Conservation (phyloP, 805 yeast genomes). For the Candida awuae region DNA sequence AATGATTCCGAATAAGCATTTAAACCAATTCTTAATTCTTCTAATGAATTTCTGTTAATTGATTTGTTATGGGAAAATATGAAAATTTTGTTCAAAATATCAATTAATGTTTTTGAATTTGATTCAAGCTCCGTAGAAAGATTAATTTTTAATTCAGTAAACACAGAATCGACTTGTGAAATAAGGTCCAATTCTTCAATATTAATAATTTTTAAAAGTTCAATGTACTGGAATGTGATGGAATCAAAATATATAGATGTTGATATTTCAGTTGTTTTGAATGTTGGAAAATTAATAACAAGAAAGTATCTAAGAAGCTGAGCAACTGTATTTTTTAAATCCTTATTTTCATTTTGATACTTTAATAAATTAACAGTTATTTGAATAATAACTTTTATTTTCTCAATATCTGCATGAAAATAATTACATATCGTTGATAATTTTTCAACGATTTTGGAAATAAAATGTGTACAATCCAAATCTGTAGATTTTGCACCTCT, state of each 20-base stretch:
- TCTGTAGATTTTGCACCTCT: background rate
- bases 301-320: slow-evolving; percentile 5
- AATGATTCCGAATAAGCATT: slow-evolving; percentile 1
- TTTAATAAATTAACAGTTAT: slow-evolving; percentile 3
- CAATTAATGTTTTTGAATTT: background rate
- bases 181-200: slow-evolving; percentile 14
- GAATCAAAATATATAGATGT: slow-evolving; percentile 17
- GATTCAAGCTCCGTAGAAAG: slow-evolving; percentile 2
- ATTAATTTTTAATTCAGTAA: slow-evolving; percentile 11
- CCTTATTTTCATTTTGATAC: background rate
- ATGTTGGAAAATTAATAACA: slow-evolving; percentile 10
- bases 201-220: slow-evolving; percentile 15
- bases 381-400: slow-evolving; percentile 6
- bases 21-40: background rate
- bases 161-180: slow-evolving; percentile 16
- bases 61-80: slow-evolving; percentile 2
- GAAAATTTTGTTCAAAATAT: slow-evolving; percentile 7
- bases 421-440: slow-evolving; percentile 8
- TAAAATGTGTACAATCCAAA: slow-evolving; percentile 12
- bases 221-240: slow-evolving; percentile 13
- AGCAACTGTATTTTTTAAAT: slow-evolving; percentile 1
- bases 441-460: slow-evolving; percentile 11
- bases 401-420: slow-evolving; percentile 13
- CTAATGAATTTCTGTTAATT: background rate
- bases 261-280: background rate